A percentile compares a stretch with the other conserved stretches of the same genome.
Conservation (phyloP, 1,284 basidiomycete genomes). For the Cryptococcus sp. region DNA sequence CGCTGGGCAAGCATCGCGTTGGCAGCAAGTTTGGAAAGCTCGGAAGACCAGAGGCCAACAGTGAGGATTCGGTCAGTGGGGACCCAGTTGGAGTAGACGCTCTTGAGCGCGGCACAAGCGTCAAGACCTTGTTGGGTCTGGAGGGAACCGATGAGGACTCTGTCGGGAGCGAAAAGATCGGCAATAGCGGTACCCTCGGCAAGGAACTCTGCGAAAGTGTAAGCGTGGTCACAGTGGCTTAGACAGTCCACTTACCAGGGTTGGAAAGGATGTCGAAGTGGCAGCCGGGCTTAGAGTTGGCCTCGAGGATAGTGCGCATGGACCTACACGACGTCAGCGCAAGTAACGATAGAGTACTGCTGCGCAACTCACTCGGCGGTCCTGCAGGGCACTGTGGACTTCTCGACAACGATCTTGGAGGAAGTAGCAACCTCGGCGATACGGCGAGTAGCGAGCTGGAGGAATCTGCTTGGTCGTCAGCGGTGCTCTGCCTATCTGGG, state of each 20-base stretch:
- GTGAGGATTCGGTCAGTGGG: conserved; percentile 80
- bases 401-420: conserved; percentile 98
- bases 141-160: conserved; percentile 95
- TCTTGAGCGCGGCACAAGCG: conserved; percentile 74
- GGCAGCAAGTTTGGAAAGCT: conserved; percentile 96
- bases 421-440: conserved; percentile 88
- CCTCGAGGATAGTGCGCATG: conserved; percentile 98
- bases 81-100: conserved; percentile 95
- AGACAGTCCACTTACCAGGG: conserved; percentile 59
- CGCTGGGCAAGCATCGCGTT: conserved; percentile 98
- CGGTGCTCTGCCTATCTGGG: neutral
- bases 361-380: conserved; percentile 69
- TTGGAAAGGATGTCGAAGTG: conserved; percentile 98
- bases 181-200: conserved; percentile 95
- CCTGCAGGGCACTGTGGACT: conserved; percentile 97
- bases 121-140: conserved; percentile 79
- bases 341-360: neutral
- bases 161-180: conserved; percentile 87
- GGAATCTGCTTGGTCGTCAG: conserved; percentile 65
- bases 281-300: conserved; percentile 88
- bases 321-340: conserved; percentile 55
- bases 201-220: conserved; percentile 67
- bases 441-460: conserved; percentile 92
- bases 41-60: conserved; percentile 97
- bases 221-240: neutral